Evolutionary conservation across 306 rosid species (phyloP), one percentile per base, ranked within the genome.

Genomic region (Vigna nakashimae): DNA sequence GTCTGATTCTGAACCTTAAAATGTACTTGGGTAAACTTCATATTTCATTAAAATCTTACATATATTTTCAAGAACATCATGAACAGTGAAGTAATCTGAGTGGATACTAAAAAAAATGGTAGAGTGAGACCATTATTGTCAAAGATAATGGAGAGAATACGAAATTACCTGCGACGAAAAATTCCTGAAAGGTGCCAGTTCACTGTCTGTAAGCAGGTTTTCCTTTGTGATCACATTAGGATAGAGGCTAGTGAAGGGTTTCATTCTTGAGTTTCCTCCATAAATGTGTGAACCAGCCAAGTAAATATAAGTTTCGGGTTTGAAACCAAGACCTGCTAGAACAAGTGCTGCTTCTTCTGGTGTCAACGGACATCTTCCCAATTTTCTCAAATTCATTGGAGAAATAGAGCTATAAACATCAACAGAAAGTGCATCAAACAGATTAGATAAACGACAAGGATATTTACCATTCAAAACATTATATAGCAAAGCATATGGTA

Each of bases 331-430:
- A 40, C 89, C 93, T 28, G 99, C 96, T 82, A 95, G 93, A 78
- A 91, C 98, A 45, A 95, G 92, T 55, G 86, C 98, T 69, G 98
- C 93, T 91, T 95, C 99, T 89, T 95, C 99, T 30, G 98, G 99
- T 51, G 98, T 89, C 89, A 92, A 86, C 13, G 97, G 99, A 42
- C 99, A 95, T 86, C 88, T 91, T 45, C 99, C 99, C 74, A 80
- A 62, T 83, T 83, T 85, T 82, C 99, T 89, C 90, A 92, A 86
- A 74, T 86, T 78, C 64, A 20, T 43, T 18, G 91, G 87, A 71
- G 92, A 83, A 82, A 87, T 70, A 18, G 81, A 79, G 81, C 97
- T 92, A 64, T 12, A 72, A 62, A 58, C 72, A 22, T 30, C 63
- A 74, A 73, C 5, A 71, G 7, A 2, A 71, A 24, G 63, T 51